Base-by-base conservation (phyloP, 345 rosid genomes). In the Linum trigynum region DNA sequence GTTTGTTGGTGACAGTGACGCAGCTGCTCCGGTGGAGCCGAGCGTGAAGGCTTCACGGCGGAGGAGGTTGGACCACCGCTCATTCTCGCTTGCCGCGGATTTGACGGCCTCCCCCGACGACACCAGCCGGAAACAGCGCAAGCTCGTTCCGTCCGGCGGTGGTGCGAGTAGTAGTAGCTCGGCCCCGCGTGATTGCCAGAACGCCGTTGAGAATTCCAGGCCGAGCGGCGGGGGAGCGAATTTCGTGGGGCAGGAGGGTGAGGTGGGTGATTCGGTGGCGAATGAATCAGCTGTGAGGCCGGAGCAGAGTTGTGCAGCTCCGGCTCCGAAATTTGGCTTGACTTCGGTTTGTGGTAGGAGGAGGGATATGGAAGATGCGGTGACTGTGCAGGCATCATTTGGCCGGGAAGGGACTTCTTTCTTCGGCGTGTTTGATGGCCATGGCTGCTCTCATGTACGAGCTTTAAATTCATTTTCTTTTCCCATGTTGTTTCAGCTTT, bases 11-110 rank as follows among this genome's bases (percentile, higher is more conserved):
- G 88, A 79, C 39, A 70, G 69, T 35, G 77, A 81, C 48, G 55
- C 72, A 4, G 38, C 65, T 5, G 8, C 68, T 66, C 59, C 63
- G 66, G 68, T 79, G 58, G 73, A 76, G 63, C 39, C 75, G n/a
- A 76, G 75, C 58, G 66, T 86, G 2, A 79, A 82, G 51, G 83
- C 76, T 0, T 80, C 85, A 5, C 79, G 95, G 74, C 79, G 90
- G 59, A 71, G 89, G 66, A 77, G 90, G 66, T 85, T 86, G 83
- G 91, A 87, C 70, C 77, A 82, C 55, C 79, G 85, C 50, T 65
- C 86, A 69, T 74, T 81, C 63, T 84, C 75, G 74, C 69, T 83
- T 57, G 84, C 81, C 2, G 53, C 79, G 16, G 67, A 72, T 4
- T 69, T 57, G 32, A 41, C 38, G 35, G 14, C 42, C 5, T 1